Percentiles rank a stretch among this genome's conserved stretches.
Evolutionary conservation across 2,329 filamentous ascomycete species (phyloP).

Genomic region (Blastomyces parvus): DNA sequence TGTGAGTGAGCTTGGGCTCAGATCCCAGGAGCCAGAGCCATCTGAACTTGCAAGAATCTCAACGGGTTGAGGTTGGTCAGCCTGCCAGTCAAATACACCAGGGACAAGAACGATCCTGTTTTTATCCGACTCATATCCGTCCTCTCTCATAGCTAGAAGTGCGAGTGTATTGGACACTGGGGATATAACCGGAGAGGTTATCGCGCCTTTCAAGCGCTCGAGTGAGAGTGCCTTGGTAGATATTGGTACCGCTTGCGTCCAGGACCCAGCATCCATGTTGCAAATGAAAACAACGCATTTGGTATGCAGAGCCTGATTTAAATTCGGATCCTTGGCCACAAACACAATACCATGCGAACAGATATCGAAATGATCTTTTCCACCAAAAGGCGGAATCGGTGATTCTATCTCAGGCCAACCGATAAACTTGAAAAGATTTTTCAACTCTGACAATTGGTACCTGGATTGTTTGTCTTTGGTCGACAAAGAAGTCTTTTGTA

Average conservation of each 20-base stretch:
- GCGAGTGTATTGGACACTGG: conserved; percentile 37
- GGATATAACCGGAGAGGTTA: conserved; percentile 38
- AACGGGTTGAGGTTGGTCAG: conserved; percentile 14
- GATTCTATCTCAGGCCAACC: conserved; percentile 35
- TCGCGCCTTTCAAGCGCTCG: conserved; percentile 32
- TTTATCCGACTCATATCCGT: conserved; percentile 41
- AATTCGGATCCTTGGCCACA: conserved; percentile 37
- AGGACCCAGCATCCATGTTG: conserved; percentile 36
- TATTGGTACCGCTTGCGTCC: conserved; percentile 31
- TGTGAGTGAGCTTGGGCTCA: conserved; percentile 33
- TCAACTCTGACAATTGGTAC: conserved; percentile 34
- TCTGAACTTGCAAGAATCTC: conserved; percentile 32
- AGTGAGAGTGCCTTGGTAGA: conserved; percentile 20
- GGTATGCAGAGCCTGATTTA: conserved; percentile 40
- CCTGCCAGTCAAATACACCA: conserved; percentile 29
- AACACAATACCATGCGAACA: conserved; percentile 38
- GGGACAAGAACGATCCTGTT: conserved; percentile 33
- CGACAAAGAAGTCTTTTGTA: conserved; percentile 33
- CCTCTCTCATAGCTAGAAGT: conserved; percentile 36
- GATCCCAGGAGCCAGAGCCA: conserved; percentile 34
- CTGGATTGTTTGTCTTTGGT: conserved; percentile 13
- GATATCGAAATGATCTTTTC: conserved; percentile 39
- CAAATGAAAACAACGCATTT: conserved; percentile 34
- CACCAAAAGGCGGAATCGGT: conserved; percentile 41
- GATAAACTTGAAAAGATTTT: conserved; percentile 35